These are phyloP conservation scores for Botrytis fragariae DNA, from an alignment of 2,329 filamentous ascomycete species.

Conservation along the genomic window DNA sequence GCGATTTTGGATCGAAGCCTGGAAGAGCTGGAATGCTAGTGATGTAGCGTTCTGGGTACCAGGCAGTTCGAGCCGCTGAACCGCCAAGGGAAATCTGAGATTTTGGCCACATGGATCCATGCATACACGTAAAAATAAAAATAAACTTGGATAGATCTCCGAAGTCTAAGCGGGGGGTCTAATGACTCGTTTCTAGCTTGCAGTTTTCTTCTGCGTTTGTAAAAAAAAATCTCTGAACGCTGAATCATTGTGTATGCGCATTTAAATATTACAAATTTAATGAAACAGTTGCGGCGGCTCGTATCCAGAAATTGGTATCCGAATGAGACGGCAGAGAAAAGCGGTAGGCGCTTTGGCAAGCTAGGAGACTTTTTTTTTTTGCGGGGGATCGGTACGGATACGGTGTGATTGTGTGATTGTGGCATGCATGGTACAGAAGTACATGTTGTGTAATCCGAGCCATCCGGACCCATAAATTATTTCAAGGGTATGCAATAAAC, in stretches of 20 bases:
- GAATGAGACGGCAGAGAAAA: not conserved
- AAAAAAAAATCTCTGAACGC: no score
- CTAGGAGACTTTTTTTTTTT: not conserved
- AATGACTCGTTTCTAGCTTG: not conserved
- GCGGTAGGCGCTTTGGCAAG: not conserved
- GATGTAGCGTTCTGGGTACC: not conserved
- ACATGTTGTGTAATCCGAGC: slow-evolving; percentile 3
- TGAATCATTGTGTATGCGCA: not conserved
- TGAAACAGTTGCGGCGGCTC: not conserved
- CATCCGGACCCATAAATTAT: not conserved
- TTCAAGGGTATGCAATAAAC: not conserved
- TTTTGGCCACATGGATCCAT: not conserved
- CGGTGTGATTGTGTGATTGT: slow-evolving; percentile 7
- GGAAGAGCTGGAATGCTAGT: not conserved
- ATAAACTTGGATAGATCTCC: not conserved
- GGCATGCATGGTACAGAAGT: not conserved
- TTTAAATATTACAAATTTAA: no score
- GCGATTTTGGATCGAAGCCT: not conserved
- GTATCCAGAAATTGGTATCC: not conserved
- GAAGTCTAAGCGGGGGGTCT: not conserved
- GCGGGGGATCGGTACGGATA: not conserved
- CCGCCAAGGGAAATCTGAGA: not conserved
- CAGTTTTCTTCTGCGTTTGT: not conserved
- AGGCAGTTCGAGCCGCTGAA: not conserved
- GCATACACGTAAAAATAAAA: not conserved